Base-by-base conservation (phyloP, 1,284 basidiomycete species). In the Irpex rosettiformis region DNA sequence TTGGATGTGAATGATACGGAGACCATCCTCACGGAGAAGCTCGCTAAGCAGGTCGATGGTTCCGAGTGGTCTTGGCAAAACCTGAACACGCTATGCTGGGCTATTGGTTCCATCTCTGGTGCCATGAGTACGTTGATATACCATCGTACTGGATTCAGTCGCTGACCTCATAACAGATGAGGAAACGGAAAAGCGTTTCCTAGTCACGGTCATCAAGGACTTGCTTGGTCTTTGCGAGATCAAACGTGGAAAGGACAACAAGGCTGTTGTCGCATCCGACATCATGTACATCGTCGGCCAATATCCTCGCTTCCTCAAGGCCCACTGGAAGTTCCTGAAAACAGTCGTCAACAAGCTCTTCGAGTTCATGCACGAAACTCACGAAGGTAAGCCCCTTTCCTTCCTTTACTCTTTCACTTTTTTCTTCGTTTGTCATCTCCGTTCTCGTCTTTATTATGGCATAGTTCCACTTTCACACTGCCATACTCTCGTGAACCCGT, bases 261-360 rank as follows among this genome's bases (percentile, higher is more conserved):
- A 99, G 75, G 97, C 97, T 1, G 96, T 99, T 61, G 97, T 99
- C 62, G 97, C 97, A 2, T 98, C 96, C 43, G 95, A 99, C 72
- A 99, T 99, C 78, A 99, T 99, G 97, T 99, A 99, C 76, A 99
- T 99, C 69, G 97, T 99, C 66, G 97, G 97, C 55, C 97, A 99
- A 76, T 99, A 99, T 72, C 97, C 97, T 54, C 88, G 97, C 30
- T 99, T 99, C 88, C 86, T 99, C 70, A 99, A 99, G 74, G 97
- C 97, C 22, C 97, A 99, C 73, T 99, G 97, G 97, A 99, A 98
- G 78, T 99, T 99, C 85, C 79, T 99, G 72, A 99, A 99, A 82
- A 99, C 97, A 3, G 97, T 99, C 54, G 97, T 99, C 64, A 99
- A 99, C 80, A 99, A 99, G 77, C 81, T 99, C 18, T 99, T 99